Evolutionary conservation across 352 stramenopile genomes (phyloP), one percentile per base, ranked within the genome.

Genomic region (Plasmopara muralis): DNA sequence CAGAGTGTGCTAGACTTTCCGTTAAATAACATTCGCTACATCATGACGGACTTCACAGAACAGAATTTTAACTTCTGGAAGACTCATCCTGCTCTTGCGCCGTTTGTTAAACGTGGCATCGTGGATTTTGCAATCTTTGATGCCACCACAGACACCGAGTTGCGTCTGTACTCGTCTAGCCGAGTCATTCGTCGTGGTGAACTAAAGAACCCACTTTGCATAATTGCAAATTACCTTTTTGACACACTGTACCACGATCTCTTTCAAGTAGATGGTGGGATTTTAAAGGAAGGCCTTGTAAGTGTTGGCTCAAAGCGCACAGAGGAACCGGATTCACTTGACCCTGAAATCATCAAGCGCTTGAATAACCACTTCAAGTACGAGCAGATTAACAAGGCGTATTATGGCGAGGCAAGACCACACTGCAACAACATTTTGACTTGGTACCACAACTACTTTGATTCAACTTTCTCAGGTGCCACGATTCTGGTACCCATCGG

Each of bases 21-120:
- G 18, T 60, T 96, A 10, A 58, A 70, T 50, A 93, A 96, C 16
- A 88, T 98, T 50, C 79, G 90, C 40, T 98, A 97, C 73, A 83
- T 98, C 39, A 97, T 97, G 87, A 97, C 90, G 12, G 93, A 97
- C 68, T 97, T 97, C 53, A 97, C 87, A 10, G 74, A 95, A 62
- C 75, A 78, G 18, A 97, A 97, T 55, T 85, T 98, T 37, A 95
- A 96, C 42, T 97, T 97, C 42, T 97, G 92, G 89, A 84, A 83
- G 57, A 83, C 74, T 0, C 88, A 97, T 60, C 85, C 86, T 25
- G 78, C 81, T 29, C 57, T 97, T 20, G 74, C 74, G 9, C 78
- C 83, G 2, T 97, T 93, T 39, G 76, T 98, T 9, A 67, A 87
- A 34, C 71, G 68, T 25, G 89, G 89, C 0, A 75, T 94, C 47